Conservation (phyloP, 164 flowering plant genomes). For the Umbilicus rupestris region DNA sequence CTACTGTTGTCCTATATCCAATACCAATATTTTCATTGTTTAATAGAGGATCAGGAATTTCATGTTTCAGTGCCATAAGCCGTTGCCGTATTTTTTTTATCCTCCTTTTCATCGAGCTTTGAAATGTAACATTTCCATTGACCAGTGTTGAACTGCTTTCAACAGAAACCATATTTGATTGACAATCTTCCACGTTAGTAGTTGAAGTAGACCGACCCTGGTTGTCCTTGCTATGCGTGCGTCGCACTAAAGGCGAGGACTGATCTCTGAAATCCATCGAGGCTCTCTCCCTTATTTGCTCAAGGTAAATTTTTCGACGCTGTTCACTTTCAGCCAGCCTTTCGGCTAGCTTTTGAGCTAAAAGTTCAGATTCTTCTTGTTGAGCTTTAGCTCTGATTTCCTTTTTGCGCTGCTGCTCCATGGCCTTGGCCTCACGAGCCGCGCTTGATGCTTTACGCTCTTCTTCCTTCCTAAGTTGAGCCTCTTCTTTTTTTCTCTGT, state of each 20-base stretch:
- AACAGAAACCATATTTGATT: constrained; percentile 23
- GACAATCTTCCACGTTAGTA: constrained; percentile 42
- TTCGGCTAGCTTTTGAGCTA: constrained; percentile 90
- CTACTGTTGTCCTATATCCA: constrained; percentile 66
- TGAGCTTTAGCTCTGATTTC: constrained; percentile 87
- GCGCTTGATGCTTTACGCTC: constrained; percentile 93
- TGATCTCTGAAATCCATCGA: constrained; percentile 96
- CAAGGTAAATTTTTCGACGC: constrained; percentile 80
- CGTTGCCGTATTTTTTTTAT: constrained; percentile 79
- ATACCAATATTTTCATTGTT: constrained; percentile 61
- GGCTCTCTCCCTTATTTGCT: constrained; percentile 90
- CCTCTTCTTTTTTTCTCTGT: constrained; percentile 88
- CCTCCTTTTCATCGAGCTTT: constrained; percentile 61
- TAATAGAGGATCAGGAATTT: constrained; percentile 50
- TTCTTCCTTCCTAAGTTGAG: constrained; percentile 88
- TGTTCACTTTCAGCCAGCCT: constrained; percentile 90
- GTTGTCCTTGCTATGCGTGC: constrained; percentile 50
- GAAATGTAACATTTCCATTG: constrained; percentile 27
- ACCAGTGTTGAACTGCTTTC: constrained; percentile 27
- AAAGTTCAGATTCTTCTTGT: constrained; percentile 94
- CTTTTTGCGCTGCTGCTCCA: constrained; percentile 74
- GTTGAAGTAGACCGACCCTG: constrained; percentile 39
- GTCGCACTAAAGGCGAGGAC: constrained; percentile 72
- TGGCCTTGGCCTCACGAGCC: constrained; percentile 83
- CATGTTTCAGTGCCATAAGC: constrained; percentile 87